Conservation (phyloP, 129 eudicot genomes). For the Lonicera japonica region DNA sequence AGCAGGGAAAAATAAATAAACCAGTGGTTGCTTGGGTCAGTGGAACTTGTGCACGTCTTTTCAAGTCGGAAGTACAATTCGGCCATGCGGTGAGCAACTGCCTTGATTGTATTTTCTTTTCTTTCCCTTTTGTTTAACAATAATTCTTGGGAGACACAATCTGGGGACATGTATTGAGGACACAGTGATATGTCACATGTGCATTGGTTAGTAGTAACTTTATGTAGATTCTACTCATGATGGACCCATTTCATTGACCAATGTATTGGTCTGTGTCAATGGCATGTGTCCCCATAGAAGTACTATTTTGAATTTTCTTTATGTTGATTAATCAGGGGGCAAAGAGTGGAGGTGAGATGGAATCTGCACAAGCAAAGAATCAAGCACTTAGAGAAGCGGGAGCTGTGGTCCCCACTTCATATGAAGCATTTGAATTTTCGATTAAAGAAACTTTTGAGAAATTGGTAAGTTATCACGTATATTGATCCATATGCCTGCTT, state of each 20-base stretch:
- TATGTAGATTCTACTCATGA: neutral
- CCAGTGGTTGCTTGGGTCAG: slow-evolving; percentile 99
- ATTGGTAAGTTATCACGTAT: slow-evolving; percentile 38
- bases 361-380: slow-evolving; percentile 97
- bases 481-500: neutral
- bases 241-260: neutral
- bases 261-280: neutral
- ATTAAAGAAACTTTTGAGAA: slow-evolving; percentile 81
- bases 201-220: neutral
- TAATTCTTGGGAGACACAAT: no score
- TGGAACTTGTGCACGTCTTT: slow-evolving; percentile 93
- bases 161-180: no score
- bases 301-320: slow-evolving; percentile 1
- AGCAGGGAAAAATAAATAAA: slow-evolving; percentile 83
- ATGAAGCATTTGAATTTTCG: slow-evolving; percentile 77
- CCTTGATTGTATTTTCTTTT: slow-evolving; percentile 5
- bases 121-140: neutral
- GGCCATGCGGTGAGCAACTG: slow-evolving; percentile 80
- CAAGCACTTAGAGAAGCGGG: slow-evolving; percentile 89
- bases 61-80: slow-evolving; percentile 96
- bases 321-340: slow-evolving; percentile 54
- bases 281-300: neutral
- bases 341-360: slow-evolving; percentile 96
- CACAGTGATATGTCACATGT: no score
- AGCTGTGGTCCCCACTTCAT: slow-evolving; percentile 91